These are phyloP conservation scores for Pelargonium australe DNA, from an alignment of 441 rosid genomes.

Conservation along the genomic window DNA sequence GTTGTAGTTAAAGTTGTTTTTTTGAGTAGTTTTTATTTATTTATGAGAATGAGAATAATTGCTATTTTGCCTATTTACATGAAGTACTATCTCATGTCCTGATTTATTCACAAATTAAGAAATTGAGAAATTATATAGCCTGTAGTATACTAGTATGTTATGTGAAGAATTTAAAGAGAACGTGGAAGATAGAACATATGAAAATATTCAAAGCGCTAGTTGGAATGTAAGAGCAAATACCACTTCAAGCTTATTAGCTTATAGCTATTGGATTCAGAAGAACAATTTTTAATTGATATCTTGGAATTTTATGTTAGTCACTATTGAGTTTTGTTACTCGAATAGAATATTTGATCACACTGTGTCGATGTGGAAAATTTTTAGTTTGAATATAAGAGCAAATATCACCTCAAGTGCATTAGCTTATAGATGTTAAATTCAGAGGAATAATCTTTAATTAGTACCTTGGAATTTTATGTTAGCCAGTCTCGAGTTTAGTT, in stretches of 20 bases:
- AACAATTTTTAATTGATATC: too few relatives aligned
- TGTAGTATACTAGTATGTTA: background rate
- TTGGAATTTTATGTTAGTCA: background rate
- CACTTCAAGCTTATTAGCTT: too few relatives aligned
- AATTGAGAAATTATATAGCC: background rate
- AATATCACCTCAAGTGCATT: too few relatives aligned
- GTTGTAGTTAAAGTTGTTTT: background rate
- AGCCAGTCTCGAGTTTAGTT: background rate
- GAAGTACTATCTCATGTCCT: background rate
- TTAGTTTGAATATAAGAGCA: too few relatives aligned
- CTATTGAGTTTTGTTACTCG: background rate
- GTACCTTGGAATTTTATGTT: too few relatives aligned
- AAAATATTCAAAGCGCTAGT: background rate
- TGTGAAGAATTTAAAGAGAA: background rate
- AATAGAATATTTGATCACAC: background rate
- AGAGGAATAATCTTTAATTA: too few relatives aligned
- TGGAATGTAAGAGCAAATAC: background rate
- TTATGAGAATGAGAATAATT: background rate
- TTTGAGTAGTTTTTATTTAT: too few relatives aligned
- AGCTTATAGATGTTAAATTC: too few relatives aligned
- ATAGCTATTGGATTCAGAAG: too few relatives aligned
- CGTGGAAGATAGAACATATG: background rate
- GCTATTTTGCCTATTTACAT: too few relatives aligned
- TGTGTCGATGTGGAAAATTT: background rate
- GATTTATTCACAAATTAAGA: background rate